A percentile compares a stretch with the other conserved stretches of the same genome.
Conservation (phyloP, 2,329 filamentous ascomycete genomes). For the Chrysoporthe puriensis region DNA sequence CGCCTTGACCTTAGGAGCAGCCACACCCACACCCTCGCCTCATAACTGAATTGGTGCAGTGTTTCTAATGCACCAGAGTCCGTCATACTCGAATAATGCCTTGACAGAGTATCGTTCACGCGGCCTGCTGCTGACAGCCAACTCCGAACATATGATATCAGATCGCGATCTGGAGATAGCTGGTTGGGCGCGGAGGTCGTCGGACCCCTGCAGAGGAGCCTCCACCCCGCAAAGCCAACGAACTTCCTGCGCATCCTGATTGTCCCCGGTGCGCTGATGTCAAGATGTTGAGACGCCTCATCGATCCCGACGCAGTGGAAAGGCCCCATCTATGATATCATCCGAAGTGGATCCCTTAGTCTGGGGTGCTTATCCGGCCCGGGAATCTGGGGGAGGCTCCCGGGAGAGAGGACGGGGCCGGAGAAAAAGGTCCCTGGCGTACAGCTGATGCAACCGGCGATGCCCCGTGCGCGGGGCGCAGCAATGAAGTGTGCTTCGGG, state of each 20-base stretch:
- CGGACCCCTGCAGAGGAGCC: background rate
- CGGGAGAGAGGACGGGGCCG: conserved; percentile 4
- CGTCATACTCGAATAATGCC: background rate
- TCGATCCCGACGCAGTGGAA: background rate
- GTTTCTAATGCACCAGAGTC: too few species aligned
- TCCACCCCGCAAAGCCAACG: background rate
- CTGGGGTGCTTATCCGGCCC: conserved; percentile 13
- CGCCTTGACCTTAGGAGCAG: too few species aligned
- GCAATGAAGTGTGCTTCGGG: background rate
- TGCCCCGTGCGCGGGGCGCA: background rate
- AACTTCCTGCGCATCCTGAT: background rate
- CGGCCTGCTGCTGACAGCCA: background rate
- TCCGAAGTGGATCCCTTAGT: conserved; percentile 10
- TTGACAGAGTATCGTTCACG: background rate
- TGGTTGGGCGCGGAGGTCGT: background rate
- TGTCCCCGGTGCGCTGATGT: background rate
- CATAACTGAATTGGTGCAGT: too few species aligned
- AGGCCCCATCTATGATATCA: conserved; percentile 21
- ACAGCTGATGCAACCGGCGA: conserved; percentile 22
- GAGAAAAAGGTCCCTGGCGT: background rate
- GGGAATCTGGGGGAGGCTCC: conserved; percentile 14
- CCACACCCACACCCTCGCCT: too few species aligned
- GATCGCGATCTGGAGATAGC: background rate
- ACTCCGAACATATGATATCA: background rate
- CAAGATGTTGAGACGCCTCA: background rate